Base-by-base conservation (phyloP, 2,329 filamentous ascomycete species). In the Ceratocystis diversiconidia region DNA sequence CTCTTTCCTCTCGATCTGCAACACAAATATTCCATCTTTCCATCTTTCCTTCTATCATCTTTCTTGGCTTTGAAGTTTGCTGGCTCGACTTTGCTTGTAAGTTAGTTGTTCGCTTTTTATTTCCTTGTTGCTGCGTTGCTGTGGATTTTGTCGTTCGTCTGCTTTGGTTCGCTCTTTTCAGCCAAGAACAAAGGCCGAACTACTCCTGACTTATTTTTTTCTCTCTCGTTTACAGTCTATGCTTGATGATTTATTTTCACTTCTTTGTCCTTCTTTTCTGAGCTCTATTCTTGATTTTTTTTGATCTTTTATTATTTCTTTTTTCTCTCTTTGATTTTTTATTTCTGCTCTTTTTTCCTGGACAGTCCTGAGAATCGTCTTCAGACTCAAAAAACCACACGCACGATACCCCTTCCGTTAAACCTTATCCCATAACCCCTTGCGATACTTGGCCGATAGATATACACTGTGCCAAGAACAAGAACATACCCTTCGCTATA, bases 361-460 rank as follows among this genome's bases (percentile, higher is more conserved):
- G 19, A 28, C 61, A 22, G 22, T 30, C 61, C 22, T 32, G 46
- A 17, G 22, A 30, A 30, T 46, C 17, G 55, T 36, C 55, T 36
- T 59, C 28, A 19, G 61, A 32, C 41, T 50, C 46, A 7, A 50
- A 19, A 30, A 48, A 62, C 61, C 19, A 41, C 44, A 22, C 61
- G 25, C 43, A 62, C 61, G 61, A 62, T 62, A 62, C 61, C 41
- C 41, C 61, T 62, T 62, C 43, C 25, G 22, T 48, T 50, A 43
- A 25, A 44, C 60, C 19, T 25, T 44, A 62, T 46, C 43, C 36
- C 44, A 7, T n/a, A 44, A 32, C 61, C 25, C 61, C 61, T 46
- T 62, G 25, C 43, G 28, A 48, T 8, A 48, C 46, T 62, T 17
- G 61, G 25, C 32, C 43, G 44, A 62, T 30, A 46, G 22, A 62